Evolutionary conservation across 495 filamentous ascomycete species (phyloP).

Genomic region (Margaritispora aquatica): DNA sequence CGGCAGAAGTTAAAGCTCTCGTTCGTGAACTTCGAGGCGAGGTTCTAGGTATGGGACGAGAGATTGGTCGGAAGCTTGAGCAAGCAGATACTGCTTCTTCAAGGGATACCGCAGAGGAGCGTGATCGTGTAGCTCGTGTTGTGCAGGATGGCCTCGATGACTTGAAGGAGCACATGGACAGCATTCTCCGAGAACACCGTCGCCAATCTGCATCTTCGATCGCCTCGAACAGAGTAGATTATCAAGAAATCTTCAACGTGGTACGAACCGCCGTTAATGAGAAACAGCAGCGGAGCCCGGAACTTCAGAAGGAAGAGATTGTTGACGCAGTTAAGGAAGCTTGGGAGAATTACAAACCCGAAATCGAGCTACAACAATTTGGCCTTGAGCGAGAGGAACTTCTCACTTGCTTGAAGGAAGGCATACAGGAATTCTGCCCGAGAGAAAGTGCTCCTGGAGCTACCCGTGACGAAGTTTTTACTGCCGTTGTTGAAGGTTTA

Average conservation of each 20-base stretch:
- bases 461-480: constrained; percentile 71
- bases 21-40: constrained; percentile 87
- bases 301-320: constrained; percentile 65
- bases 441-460: constrained; percentile 41
- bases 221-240: constrained; percentile 48
- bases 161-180: constrained; percentile 73
- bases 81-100: constrained; percentile 41
- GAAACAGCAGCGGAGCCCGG: constrained; percentile 42
- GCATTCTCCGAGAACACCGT: constrained; percentile 66
- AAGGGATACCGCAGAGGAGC: constrained; percentile 44
- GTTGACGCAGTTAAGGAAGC: constrained; percentile 79
- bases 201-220: constrained; percentile 49
- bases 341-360: constrained; percentile 86
- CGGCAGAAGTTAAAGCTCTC: constrained; percentile 82
- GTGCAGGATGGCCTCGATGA: constrained; percentile 74
- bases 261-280: constrained; percentile 74
- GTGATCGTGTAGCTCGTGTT: constrained; percentile 68
- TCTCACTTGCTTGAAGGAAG: constrained; percentile 74
- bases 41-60: constrained; percentile 86
- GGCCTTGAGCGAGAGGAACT: constrained; percentile 86
- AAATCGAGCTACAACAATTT: constrained; percentile 84
- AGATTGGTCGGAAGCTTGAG: constrained; percentile 79
- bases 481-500: constrained; percentile 74
- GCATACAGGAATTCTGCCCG: constrained; percentile 68
- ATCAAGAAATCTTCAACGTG: constrained; percentile 73